Base-by-base conservation (phyloP, 2,329 filamentous ascomycete genomes). In the Claviceps africana region DNA sequence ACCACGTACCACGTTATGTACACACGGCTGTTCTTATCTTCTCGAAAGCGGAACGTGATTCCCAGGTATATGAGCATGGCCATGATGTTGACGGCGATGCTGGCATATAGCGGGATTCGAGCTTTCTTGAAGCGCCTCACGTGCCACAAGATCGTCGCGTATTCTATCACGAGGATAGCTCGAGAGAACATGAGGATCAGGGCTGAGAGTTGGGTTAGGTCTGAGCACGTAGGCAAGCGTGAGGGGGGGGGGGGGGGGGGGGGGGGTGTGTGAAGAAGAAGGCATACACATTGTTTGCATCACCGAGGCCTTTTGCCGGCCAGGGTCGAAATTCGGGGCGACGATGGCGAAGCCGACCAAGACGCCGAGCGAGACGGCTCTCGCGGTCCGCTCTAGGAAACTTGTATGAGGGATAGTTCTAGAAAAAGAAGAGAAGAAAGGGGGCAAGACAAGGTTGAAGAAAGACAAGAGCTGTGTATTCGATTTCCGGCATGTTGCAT, bases 301-400 rank as follows among this genome's bases (percentile, higher is more conserved):
- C 1, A 68, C 67, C 21, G 59, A 55, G 19, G 60, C 50, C 9
- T 69, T 59, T 55, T 73, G 70, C 11, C 68, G 55, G 1, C 60
- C 55, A 0, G 71, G 68, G 13, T 69, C 62, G 47, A 74, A 74
- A 45, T 67, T 68, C 10, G 71, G 70, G 1, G 78, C 79, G 6
- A 82, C 74, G 35, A 82, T 77, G 7, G 81, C 78, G 56, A 85
- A 83, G 2, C 78, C 80, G 43, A 82, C 72, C 76, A 85, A 81
- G 42, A 80, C 75, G 28, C 75, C 80, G 5, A 85, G 75, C 56
- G 85, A 80, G 2, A 78, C 56, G 2, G 73, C 77, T 59, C 82
- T 78, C 55, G 74, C 76, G 30, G 72, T 57, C 33, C 82, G 75
- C 57, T 83, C 67, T 68, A n/a, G 13, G 9, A 2, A 54, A 25